A percentile compares a stretch with the other conserved stretches of the same genome.
phyloP scores from a whole-genome alignment of 1,139 yeast genomes.

The Kodamaea alishanica region DNA sequence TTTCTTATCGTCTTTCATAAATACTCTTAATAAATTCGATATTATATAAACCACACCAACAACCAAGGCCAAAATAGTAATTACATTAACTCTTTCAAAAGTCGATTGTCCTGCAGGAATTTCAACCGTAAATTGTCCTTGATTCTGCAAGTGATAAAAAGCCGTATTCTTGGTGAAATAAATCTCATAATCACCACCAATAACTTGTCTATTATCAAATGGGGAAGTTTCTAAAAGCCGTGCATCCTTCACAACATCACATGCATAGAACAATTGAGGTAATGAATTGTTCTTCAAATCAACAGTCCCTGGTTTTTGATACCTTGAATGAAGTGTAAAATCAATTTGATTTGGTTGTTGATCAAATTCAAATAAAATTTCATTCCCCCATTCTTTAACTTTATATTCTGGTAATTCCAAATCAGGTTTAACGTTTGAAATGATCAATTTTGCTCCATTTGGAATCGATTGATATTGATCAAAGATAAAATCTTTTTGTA shows the following conservation, averaged over 20 bases:
- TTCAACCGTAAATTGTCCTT: slow-evolving; percentile 4
- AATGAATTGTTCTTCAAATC: slow-evolving; percentile 10
- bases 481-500: slow-evolving; percentile 36
- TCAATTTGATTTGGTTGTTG: slow-evolving; percentile 14
- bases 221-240: slow-evolving; percentile 34
- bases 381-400: slow-evolving; percentile 41
- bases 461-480: slow-evolving; percentile 40
- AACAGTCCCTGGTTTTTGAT: slow-evolving; percentile 29
- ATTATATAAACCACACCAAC: slow-evolving; percentile 11
- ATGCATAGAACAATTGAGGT: slow-evolving; percentile 34
- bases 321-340: slow-evolving; percentile 37
- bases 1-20: not conserved
- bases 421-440: slow-evolving; percentile 33
- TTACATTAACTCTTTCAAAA: slow-evolving; percentile 14
- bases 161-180: slow-evolving; percentile 43
- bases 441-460: slow-evolving; percentile 21
- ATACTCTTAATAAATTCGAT: slow-evolving; percentile 5
- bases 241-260: slow-evolving; percentile 25
- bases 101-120: slow-evolving; percentile 24
- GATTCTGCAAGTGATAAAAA: slow-evolving; percentile 30
- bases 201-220: slow-evolving; percentile 26
- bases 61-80: slow-evolving; percentile 15
- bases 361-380: slow-evolving; percentile 31
- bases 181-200: slow-evolving; percentile 37
- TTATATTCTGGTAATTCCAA: slow-evolving; percentile 44